Percentiles rank a stretch among this genome's conserved stretches.
Conservation (phyloP, 1,284 basidiomycete genomes). For the Malassezia psittaci region DNA sequence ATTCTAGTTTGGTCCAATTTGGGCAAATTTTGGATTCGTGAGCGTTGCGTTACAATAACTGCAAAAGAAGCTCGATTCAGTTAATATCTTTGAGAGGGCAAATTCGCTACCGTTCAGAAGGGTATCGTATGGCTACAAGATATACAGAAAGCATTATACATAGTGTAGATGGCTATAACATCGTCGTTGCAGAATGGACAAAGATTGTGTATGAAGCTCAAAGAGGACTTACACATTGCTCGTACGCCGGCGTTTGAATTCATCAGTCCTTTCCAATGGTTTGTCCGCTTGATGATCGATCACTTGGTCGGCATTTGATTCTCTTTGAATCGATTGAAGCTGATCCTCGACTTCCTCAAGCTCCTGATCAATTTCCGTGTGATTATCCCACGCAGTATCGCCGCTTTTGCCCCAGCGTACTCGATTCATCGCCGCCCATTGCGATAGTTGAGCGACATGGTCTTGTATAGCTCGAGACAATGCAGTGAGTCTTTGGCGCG, state of each 20-base stretch:
- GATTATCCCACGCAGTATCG: background rate
- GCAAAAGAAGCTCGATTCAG: too few relatives aligned
- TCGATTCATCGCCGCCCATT: conserved; percentile 8
- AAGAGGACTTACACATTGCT: background rate
- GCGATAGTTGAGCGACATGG: conserved; percentile 12
- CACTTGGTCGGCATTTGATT: too few relatives aligned
- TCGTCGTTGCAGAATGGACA: too few relatives aligned
- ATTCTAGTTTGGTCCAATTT: too few relatives aligned
- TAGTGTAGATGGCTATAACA: too few relatives aligned
- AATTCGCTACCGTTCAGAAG: background rate
- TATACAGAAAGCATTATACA: too few relatives aligned
- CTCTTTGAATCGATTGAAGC: background rate
- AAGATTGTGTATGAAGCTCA: too few relatives aligned
- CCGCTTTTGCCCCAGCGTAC: background rate
- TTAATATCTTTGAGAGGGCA: too few relatives aligned
- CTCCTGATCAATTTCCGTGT: background rate
- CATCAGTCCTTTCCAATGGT: too few relatives aligned
- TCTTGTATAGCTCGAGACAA: conserved; percentile 4
- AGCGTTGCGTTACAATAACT: too few relatives aligned
- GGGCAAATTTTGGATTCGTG: too few relatives aligned
- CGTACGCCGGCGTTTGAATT: background rate
- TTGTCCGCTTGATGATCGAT: too few relatives aligned
- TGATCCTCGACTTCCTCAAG: background rate
- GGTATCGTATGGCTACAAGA: background rate
- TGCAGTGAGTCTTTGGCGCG: background rate